Base-by-base conservation (phyloP, 1,284 basidiomycete genomes). In the Singerocomus inundabilis region DNA sequence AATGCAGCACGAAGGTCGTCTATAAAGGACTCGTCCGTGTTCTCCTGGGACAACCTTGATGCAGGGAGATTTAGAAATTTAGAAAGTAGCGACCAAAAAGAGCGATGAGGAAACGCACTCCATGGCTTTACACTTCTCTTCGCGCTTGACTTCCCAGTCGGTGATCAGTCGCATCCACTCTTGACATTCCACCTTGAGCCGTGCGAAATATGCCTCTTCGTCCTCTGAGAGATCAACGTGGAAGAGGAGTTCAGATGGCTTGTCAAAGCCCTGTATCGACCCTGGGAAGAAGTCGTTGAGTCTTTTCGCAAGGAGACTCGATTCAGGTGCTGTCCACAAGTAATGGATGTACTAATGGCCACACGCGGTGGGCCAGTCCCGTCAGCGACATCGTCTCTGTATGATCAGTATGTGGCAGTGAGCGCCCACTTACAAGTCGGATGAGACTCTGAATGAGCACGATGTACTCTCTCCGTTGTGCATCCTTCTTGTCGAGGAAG, bases 251-350 rank as follows among this genome's bases (percentile, higher is more conserved):
- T 62, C 57, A 3, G 69, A 68, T 10, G 60, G 51, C 26, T 35
- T 35, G 13, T 56, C 26, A 5, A 47, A 39, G 15, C 54, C 55
- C n/a, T 58, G 46, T 12, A 70, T 57, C 10, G 70, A 62, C 15
- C 64, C 65, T 5, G 71, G 72, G 49, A 76, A 72, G 56, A 76
- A 74, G 53, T 75, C 67, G 25, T 74, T 70, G 48, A 77, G 70
- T 6, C 64, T 66, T 42, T 66, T 56, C 50, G 65, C 58, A n/a
- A 76, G 66, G 16, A 46, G 61, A 57, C 49, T 71, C 53, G 44
- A 68, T 63, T 51, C 62, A 3, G 63, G 59, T 10, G 62, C 55
- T 1, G 65, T 65, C 69, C 70, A 72, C 31, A 72, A 51, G 40
- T 70, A 59, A 54, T 70, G 66, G 12, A 78, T 57, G 52, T 78